A percentile compares a stretch with the other conserved stretches of the same genome.
These are phyloP conservation scores for Leucocoprinus sp. DNA, from an alignment of 768 basidiomycete genomes.

Conservation along the genomic window DNA sequence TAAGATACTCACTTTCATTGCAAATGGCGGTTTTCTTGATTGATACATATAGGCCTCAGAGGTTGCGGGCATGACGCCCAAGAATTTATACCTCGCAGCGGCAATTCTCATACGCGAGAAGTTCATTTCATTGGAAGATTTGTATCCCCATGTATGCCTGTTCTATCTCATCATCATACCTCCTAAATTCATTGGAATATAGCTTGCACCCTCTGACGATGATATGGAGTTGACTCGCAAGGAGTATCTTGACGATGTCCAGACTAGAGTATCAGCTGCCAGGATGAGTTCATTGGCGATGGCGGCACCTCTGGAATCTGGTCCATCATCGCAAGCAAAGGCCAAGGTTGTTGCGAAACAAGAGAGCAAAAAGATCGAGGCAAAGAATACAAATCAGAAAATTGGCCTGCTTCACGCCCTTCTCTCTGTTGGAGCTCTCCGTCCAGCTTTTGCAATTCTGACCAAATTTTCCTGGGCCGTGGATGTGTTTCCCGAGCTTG, in stretches of 20 bases:
- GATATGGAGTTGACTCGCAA: constrained; percentile 64
- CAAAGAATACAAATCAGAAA: constrained; percentile 65
- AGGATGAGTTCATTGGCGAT: constrained; percentile 73
- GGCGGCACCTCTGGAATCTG: constrained; percentile 72
- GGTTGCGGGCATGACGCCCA: constrained; percentile 53
- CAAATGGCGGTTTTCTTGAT: neutral
- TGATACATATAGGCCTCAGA: constrained; percentile 29
- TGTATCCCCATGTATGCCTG: constrained; percentile 90
- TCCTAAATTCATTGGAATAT: constrained; percentile 5
- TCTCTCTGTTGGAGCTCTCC: constrained; percentile 79
- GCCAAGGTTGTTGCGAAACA: constrained; percentile 31
- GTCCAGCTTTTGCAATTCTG: constrained; percentile 70
- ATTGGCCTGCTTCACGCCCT: constrained; percentile 69
- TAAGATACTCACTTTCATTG: constrained; percentile 28
- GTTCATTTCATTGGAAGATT: constrained; percentile 77
- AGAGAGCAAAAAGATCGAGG: constrained; percentile 35
- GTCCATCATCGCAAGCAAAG: constrained; percentile 29
- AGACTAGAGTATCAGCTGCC: constrained; percentile 57
- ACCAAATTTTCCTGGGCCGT: constrained; percentile 81
- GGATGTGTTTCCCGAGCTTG: constrained; percentile 72
- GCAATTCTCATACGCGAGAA: constrained; percentile 88
- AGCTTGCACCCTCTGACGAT: constrained; percentile 51
- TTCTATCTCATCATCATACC: constrained; percentile 1
- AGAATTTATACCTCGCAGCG: constrained; percentile 69
- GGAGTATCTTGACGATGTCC: constrained; percentile 56